Evolutionary conservation across 1,284 basidiomycete genomes (phyloP).

Genomic region (Rhodotorula sp.): DNA sequence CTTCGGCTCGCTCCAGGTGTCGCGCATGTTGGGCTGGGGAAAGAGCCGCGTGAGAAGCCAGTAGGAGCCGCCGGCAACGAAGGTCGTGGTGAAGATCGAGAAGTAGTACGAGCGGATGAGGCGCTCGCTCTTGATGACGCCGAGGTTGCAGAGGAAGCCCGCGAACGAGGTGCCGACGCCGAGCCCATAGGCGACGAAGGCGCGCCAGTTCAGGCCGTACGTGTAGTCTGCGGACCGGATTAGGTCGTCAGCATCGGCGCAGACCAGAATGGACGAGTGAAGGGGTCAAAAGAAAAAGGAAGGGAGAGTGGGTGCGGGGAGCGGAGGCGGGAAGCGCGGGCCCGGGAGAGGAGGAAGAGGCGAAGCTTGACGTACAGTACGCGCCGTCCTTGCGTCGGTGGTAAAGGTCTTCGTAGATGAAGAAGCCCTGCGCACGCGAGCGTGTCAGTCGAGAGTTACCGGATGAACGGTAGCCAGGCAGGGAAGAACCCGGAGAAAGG

Average conservation of each 20-base stretch:
- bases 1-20: conserved; percentile 20
- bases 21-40: conserved; percentile 44
- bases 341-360: not conserved
- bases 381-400: conserved; percentile 4
- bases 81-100: conserved; percentile 47
- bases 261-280: too few relatives aligned
- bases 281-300: too few relatives aligned
- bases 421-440: conserved; percentile 13
- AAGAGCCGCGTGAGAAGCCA: conserved; percentile 43
- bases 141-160: conserved; percentile 28
- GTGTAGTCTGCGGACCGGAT: conserved; percentile 6
- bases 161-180: conserved; percentile 30
- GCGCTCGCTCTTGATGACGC: conserved; percentile 3
- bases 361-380: conserved; percentile 8
- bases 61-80: conserved; percentile 44
- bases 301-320: too few relatives aligned
- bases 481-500: too few relatives aligned
- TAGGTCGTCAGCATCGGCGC: too few relatives aligned
- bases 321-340: too few relatives aligned
- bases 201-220: conserved; percentile 29
- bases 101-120: conserved; percentile 36
- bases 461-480: too few relatives aligned
- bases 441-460: not conserved
- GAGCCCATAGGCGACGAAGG: conserved; percentile 27
- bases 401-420: conserved; percentile 21